phyloP scores from a whole-genome alignment of 345 rosid species.

The Noccaea caerulescens region DNA sequence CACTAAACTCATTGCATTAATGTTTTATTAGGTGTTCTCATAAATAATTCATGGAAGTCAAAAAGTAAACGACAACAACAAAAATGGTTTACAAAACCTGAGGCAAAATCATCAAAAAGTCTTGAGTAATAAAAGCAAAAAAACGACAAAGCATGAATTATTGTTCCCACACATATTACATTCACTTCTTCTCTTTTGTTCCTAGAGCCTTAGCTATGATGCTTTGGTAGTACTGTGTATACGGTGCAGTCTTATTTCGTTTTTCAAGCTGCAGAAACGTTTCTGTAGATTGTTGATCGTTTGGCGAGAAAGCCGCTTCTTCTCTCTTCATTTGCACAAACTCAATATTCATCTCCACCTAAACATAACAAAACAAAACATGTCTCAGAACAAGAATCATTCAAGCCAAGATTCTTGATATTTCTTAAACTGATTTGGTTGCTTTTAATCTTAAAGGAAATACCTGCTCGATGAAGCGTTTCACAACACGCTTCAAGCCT shows the following conservation, averaged over 20 bases:
- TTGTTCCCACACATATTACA: conserved; percentile 20
- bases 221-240: conserved; percentile 74
- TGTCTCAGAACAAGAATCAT: conserved; percentile 13
- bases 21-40: conserved; percentile 8
- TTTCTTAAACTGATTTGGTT: background rate
- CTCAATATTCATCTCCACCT: conserved; percentile 81
- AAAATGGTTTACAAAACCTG: conserved; percentile 12
- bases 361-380: conserved; percentile 18
- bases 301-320: conserved; percentile 85
- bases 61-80: background rate
- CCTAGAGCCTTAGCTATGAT: conserved; percentile 57
- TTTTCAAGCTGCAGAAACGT: conserved; percentile 84
- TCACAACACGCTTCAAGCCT: conserved; percentile 59
- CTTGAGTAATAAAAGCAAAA: background rate
- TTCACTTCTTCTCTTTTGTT: conserved; percentile 34
- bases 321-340: conserved; percentile 82
- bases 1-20: background rate
- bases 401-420: conserved; percentile 9
- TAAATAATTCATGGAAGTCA: conserved; percentile 20
- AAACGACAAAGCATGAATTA: background rate
- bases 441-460: background rate
- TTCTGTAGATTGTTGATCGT: conserved; percentile 71
- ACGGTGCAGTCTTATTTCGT: conserved; percentile 51
- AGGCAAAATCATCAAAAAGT: background rate
- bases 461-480: conserved; percentile 88